Evolutionary conservation across 108 stramenopile species (phyloP).

Genomic region (Stephanodiscus minutulus): DNA sequence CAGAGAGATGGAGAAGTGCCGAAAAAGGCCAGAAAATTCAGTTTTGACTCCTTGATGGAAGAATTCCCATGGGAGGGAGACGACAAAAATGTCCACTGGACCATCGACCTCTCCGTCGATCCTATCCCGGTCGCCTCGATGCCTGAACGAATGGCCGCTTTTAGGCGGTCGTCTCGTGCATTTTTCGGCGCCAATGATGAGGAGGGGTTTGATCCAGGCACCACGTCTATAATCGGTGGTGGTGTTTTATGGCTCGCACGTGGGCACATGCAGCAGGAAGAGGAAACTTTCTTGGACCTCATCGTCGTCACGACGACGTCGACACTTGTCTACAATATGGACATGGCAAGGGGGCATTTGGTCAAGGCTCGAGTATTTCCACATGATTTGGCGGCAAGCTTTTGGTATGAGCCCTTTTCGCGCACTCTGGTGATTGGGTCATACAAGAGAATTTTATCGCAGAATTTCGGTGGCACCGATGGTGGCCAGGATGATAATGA

Average conservation of each 20-base stretch:
- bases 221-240: conserved; percentile 32
- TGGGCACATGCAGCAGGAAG: neutral
- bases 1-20: neutral
- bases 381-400: conserved; percentile 22
- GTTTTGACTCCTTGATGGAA: neutral
- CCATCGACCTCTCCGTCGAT: conserved; percentile 32
- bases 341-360: conserved; percentile 10
- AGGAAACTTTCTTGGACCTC: conserved; percentile 12
- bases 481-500: neutral
- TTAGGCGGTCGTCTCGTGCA: conserved; percentile 8
- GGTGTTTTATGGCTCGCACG: conserved; percentile 35
- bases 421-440: conserved; percentile 31
- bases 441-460: conserved; percentile 9
- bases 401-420: conserved; percentile 38
- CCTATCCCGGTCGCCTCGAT: conserved; percentile 12
- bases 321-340: conserved; percentile 28
- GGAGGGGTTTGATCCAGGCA: conserved; percentile 13
- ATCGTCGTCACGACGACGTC: conserved; percentile 31
- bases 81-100: conserved; percentile 32
- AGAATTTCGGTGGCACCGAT: neutral
- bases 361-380: conserved; percentile 30
- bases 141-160: conserved; percentile 13
- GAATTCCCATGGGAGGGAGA: neutral
- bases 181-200: conserved; percentile 15
- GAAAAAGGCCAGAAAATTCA: neutral